Percentiles rank a stretch among this genome's conserved stretches.
These are phyloP conservation scores for Arabidopsis arenosa DNA, from an alignment of 345 rosid species.

Conservation along the genomic window DNA sequence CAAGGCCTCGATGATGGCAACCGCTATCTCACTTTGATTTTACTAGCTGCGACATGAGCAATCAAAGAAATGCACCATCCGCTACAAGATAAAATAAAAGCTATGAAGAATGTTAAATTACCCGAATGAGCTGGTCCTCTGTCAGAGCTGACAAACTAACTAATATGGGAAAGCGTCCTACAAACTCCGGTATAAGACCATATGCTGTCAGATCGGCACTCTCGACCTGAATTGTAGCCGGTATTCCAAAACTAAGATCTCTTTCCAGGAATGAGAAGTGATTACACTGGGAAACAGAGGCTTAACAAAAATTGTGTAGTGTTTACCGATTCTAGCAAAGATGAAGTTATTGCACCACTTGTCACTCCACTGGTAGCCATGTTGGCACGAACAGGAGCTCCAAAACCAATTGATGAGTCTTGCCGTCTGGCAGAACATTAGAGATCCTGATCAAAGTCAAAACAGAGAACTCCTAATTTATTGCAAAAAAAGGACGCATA, in stretches of 20 bases:
- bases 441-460: slow-evolving; percentile 28
- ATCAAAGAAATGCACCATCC: neutral
- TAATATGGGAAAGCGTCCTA: slow-evolving; percentile 92
- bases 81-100: neutral
- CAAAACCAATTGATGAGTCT: slow-evolving; percentile 96
- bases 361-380: slow-evolving; percentile 79
- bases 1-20: neutral
- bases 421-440: slow-evolving; percentile 65
- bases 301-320: neutral
- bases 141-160: slow-evolving; percentile 91
- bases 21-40: slow-evolving; percentile 11
- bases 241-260: slow-evolving; percentile 19
- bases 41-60: slow-evolving; percentile 15
- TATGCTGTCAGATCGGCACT: slow-evolving; percentile 91
- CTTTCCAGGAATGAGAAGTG: slow-evolving; percentile 12
- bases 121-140: slow-evolving; percentile 91
- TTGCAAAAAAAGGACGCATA: slow-evolving; percentile 8
- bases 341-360: slow-evolving; percentile 75
- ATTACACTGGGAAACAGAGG: slow-evolving; percentile 2
- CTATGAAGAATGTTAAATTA: slow-evolving; percentile 29
- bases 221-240: slow-evolving; percentile 69
- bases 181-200: slow-evolving; percentile 97
- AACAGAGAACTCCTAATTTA: slow-evolving; percentile 4
- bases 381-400: slow-evolving; percentile 97
- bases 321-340: slow-evolving; percentile 80